Conservation (phyloP, 140 eudicot species). For the Oenanthe javanica region DNA sequence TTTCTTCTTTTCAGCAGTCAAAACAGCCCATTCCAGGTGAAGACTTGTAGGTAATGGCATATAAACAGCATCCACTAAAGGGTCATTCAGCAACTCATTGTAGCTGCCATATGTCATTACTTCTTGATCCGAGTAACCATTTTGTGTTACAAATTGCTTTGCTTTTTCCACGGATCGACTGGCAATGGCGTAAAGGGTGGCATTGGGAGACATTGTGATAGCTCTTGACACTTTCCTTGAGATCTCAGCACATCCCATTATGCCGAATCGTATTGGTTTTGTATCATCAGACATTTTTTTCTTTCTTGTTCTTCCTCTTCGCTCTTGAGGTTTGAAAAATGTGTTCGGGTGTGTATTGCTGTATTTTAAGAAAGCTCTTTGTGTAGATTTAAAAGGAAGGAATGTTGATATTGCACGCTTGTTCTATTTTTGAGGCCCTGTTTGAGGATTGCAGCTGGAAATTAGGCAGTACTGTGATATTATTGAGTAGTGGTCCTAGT, state of each 20-base stretch:
- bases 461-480: too few species aligned
- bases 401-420: too few species aligned
- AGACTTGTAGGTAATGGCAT: slow-evolving; percentile 81
- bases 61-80: slow-evolving; percentile 65
- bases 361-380: too few species aligned
- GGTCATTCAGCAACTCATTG: slow-evolving; percentile 51
- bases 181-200: slow-evolving; percentile 53
- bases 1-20: slow-evolving; percentile 66
- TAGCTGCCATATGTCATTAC: slow-evolving; percentile 59
- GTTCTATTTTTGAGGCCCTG: too few species aligned
- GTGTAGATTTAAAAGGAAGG: too few species aligned
- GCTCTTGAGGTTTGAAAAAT: too few species aligned
- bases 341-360: too few species aligned
- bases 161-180: slow-evolving; percentile 76
- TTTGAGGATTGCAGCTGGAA: too few species aligned
- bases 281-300: too few species aligned
- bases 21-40: slow-evolving; percentile 68
- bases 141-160: slow-evolving; percentile 32
- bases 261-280: slow-evolving; percentile 48
- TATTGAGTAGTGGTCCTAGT: too few species aligned
- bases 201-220: slow-evolving; percentile 55
- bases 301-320: too few species aligned
- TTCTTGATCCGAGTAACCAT: slow-evolving; percentile 26
- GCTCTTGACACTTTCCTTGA: slow-evolving; percentile 74
- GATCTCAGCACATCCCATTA: slow-evolving; percentile 79